Base-by-base conservation (phyloP, 495 filamentous ascomycete genomes). In the Pyronema domesticum region DNA sequence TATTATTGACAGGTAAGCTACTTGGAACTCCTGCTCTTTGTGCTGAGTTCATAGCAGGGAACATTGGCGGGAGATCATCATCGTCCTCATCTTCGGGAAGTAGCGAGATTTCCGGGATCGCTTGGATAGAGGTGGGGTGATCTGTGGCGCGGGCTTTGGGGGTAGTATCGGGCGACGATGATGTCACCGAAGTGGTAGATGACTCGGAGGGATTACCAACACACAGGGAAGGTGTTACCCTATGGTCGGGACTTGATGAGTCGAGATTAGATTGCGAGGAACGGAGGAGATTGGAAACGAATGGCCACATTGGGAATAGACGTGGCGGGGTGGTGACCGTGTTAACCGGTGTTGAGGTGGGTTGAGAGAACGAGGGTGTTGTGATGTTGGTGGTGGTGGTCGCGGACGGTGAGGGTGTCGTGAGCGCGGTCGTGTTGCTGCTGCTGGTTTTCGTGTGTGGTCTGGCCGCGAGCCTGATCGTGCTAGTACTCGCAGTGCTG, bases 21-120 rank as follows among this genome's bases (percentile, higher is more conserved):
- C 45, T 49, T 2, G 48, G 35, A n/a, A 9, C 62, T 53, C 59
- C 65, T 37, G 65, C 64, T 46, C 65, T 58, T 37, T 73, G 65
- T 17, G 65, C 68, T 17, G 74, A 71, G 62, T 71, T 66, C 40
- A 69, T 51, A 36, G 71, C 68, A 36, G 69, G 69, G 50, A 71
- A 72, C 14, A 59, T 51, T 8, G 66, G 59, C 46, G 60, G 47
- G 10, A 55, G 56, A n/a, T 65, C 53, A 33, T 61, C 58, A 18
- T 60, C 60, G 37, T 47, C 15, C 11, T 15, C 53, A 19, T 8
- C 7, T 18, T 15, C 17, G 37, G 46, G n/a, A 10, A 56, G 46
- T n/a, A 64, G 53, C 39, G 55, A 58, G 43, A 65, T 56, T 34
- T 51, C 44, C 14, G 61, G 58, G 48, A 65, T 61, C 37, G 39